Evolutionary conservation across 2,329 filamentous ascomycete genomes (phyloP), one percentile per base, ranked within the genome.

Genomic region (Phoma sp.): DNA sequence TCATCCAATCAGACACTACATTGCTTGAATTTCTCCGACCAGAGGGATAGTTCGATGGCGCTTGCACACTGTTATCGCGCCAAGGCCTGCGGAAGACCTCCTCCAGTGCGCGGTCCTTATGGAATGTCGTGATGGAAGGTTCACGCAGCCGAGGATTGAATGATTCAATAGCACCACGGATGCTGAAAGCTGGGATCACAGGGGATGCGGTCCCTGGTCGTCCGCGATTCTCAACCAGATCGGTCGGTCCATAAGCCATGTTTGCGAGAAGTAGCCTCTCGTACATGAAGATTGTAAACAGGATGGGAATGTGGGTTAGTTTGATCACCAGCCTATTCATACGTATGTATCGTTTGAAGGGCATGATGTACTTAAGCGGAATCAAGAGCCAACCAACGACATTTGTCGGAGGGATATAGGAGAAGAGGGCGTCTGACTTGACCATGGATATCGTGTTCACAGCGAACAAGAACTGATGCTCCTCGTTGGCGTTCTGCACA

Each of bases 381-480:
- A 92, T 92, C 25, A 96, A 79, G 0, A 93, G 71, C 93, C 93
- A 98, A 1, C 91, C 93, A 59, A 97, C 83, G 27, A 97, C 89
- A 70, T 98, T 98, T 11, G 90, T 89, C 0, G 93, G 93, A 1
- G 93, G 90, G 57, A 97, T 85, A 71, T 97, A 97, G 3, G 91
- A 96, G 79, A 98, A 98, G 0, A 97, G 80, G 0, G 92, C 90
- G 72, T 98, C 93, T n/a, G 95, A 96, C 75, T 97, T 98, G 61
- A 97, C 93, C 90, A 96, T 96, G 4, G 91, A 96, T 44, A 97
- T 96, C 4, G 93, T 96, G 70, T 97, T 98, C 73, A 98, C 92
- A 0, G 93, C 93, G 69, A 98, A 97, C 2, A 97, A 77, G 70
- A 96, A 97, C 61, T 88, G 86, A 65, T 97, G 93, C 75, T 97